Percentiles rank a stretch among this genome's conserved stretches.
phyloP scores from a whole-genome alignment of 139 green algal species.

The Chlamydomonas eustigma region DNA sequence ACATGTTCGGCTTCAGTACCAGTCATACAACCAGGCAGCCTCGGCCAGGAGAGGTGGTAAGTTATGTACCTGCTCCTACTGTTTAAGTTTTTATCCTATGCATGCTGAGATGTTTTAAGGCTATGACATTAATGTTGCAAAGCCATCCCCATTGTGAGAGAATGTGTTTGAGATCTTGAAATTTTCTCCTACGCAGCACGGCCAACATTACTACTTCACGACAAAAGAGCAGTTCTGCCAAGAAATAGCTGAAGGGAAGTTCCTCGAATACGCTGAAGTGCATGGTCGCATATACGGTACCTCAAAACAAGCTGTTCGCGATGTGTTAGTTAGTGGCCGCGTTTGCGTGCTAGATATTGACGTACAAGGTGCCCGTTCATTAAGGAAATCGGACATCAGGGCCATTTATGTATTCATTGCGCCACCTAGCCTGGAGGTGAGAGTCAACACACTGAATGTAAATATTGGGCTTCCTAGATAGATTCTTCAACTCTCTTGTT shows the following conservation, averaged over 20 bases:
- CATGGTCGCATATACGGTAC: slow-evolving; percentile 86
- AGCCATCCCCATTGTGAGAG: neutral
- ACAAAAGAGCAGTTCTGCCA: slow-evolving; percentile 65
- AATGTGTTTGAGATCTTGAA: neutral
- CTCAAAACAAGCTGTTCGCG: slow-evolving; percentile 54
- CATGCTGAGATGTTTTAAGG: no score
- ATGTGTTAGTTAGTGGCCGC: slow-evolving; percentile 47
- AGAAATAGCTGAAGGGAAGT: slow-evolving; percentile 65
- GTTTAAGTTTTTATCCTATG: neutral
- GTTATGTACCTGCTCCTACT: no score
- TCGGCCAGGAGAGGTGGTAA: slow-evolving; percentile 26
- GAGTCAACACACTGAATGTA: neutral
- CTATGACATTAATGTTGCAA: no score
- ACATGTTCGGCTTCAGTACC: slow-evolving; percentile 73
- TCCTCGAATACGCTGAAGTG: slow-evolving; percentile 81
- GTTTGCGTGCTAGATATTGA: slow-evolving; percentile 46
- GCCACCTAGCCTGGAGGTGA: slow-evolving; percentile 51
- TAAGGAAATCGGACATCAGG: slow-evolving; percentile 25
- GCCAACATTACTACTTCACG: slow-evolving; percentile 79
- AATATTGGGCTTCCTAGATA: neutral
- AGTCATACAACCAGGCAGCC: slow-evolving; percentile 75
- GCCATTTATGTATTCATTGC: slow-evolving; percentile 86
- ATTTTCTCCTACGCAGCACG: slow-evolving; percentile 53
- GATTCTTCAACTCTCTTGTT: no score
- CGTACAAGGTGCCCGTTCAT: slow-evolving; percentile 31